phyloP scores from a whole-genome alignment of 75 land plant species.

The Isoetes taiwanensis region DNA sequence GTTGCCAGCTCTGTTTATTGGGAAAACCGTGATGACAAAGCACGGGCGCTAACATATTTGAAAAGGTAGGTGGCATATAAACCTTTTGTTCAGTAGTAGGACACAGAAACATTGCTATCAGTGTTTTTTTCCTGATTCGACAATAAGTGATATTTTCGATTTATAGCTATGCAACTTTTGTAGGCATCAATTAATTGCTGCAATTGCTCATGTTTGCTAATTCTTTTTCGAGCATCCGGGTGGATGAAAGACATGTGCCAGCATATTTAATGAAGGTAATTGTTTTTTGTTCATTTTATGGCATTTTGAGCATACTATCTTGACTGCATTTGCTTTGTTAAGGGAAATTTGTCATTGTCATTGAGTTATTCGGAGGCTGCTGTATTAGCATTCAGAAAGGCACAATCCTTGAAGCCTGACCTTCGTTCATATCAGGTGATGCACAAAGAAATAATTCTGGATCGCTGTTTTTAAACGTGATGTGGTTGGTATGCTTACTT shows the following conservation, averaged over 20 bases:
- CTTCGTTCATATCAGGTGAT: conserved; percentile 97
- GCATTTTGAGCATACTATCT: not conserved
- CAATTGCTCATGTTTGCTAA: not conserved
- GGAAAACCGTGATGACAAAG: conserved; percentile 79
- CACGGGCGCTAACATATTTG: conserved; percentile 66
- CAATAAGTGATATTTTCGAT: too few relatives aligned
- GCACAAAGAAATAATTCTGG: too few relatives aligned
- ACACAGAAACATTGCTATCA: too few relatives aligned
- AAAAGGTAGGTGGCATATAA: conserved; percentile 36
- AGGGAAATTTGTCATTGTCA: conserved; percentile 70
- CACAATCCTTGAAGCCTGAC: conserved; percentile 85
- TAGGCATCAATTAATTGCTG: not conserved
- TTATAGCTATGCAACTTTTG: too few relatives aligned
- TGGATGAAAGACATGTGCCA: conserved; percentile 76
- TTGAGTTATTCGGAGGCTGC: conserved; percentile 79
- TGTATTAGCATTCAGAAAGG: conserved; percentile 65
- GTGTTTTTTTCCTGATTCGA: too few relatives aligned
- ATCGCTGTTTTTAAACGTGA: too few relatives aligned
- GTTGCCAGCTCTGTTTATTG: conserved; percentile 78
- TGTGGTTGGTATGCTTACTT: too few relatives aligned
- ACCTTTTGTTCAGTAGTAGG: too few relatives aligned
- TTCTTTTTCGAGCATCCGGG: conserved; percentile 40
- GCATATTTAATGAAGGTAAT: conserved; percentile 85
- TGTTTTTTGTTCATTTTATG: not conserved
- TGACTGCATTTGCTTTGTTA: not conserved